Evolutionary conservation across 1,284 basidiomycete species (phyloP).

Genomic region (Cutaneotrichosporon arboriforme): DNA sequence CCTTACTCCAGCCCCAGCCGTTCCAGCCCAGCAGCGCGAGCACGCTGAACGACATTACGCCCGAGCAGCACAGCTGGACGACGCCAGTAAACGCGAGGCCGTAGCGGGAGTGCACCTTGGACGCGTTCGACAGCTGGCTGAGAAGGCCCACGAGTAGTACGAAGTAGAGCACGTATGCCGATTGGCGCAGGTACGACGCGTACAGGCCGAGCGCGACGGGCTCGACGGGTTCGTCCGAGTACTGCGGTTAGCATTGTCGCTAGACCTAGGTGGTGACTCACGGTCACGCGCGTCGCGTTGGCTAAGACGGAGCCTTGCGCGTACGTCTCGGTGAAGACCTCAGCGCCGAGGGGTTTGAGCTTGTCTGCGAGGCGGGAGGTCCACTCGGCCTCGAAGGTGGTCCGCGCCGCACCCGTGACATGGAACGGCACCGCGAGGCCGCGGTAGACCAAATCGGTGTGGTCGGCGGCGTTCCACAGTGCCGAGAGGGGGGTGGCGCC

Average conservation of each 20-base stretch:
- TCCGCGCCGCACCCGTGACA: conserved; percentile 11
- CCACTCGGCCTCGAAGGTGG: conserved; percentile 27
- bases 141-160: conserved; percentile 73
- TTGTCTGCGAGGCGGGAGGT: conserved; percentile 10
- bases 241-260: neutral
- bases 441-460: conserved; percentile 24
- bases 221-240: neutral
- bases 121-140: conserved; percentile 69
- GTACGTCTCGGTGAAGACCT: conserved; percentile 36
- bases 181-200: neutral
- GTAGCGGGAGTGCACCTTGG: conserved; percentile 80
- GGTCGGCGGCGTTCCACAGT: conserved; percentile 2
- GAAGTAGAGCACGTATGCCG: conserved; percentile 59
- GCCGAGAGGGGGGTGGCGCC: conserved; percentile 8
- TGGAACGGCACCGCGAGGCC: conserved; percentile 29
- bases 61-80: conserved; percentile 83
- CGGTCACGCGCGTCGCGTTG: conserved; percentile 20
- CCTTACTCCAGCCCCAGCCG: conserved; percentile 32
- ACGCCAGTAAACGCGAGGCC: conserved; percentile 90
- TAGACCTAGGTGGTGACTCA: conserved; percentile 15
- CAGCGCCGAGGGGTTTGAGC: conserved; percentile 24
- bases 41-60: conserved; percentile 86
- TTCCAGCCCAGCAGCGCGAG: conserved; percentile 44
- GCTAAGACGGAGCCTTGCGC: conserved; percentile 6
- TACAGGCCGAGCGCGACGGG: too few species aligned